Conservation (phyloP, 1,284 basidiomycete genomes). For the Puccinia hordei region DNA sequence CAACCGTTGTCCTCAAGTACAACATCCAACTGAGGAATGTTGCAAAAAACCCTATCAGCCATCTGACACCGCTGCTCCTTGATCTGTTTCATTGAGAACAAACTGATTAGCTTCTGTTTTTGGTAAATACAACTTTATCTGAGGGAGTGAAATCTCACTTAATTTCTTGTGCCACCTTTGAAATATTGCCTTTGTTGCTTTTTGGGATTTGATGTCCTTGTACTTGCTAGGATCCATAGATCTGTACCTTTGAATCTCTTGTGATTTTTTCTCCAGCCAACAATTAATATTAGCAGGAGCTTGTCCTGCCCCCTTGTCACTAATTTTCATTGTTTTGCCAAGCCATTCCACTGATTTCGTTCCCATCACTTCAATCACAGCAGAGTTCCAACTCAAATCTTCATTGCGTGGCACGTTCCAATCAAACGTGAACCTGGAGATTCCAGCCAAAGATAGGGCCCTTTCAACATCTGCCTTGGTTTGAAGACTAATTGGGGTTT, state of each 20-base stretch:
- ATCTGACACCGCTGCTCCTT: background rate
- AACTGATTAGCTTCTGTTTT: too few species aligned
- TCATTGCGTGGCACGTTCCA: background rate
- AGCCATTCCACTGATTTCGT: conserved; percentile 11
- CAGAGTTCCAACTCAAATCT: background rate
- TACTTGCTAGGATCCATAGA: background rate
- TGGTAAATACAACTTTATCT: too few species aligned
- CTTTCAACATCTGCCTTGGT: conserved; percentile 1
- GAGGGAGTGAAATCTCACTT: background rate
- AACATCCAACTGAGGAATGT: background rate
- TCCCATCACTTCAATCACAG: background rate
- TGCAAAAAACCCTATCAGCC: background rate
- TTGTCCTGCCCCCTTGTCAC: background rate
- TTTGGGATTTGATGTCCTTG: background rate
- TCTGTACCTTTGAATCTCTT: background rate
- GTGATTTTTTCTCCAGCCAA: background rate
- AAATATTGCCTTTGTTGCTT: background rate
- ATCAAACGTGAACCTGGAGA: background rate
- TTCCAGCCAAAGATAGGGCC: too few species aligned
- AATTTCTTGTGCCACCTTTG: background rate
- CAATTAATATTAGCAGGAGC: background rate
- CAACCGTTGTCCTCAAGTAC: too few species aligned
- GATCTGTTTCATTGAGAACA: background rate
- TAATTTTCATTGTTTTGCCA: background rate
- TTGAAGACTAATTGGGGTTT: background rate